Base-by-base conservation (phyloP, 176 grass and related monocot species). In the Elaeis guineensis region DNA sequence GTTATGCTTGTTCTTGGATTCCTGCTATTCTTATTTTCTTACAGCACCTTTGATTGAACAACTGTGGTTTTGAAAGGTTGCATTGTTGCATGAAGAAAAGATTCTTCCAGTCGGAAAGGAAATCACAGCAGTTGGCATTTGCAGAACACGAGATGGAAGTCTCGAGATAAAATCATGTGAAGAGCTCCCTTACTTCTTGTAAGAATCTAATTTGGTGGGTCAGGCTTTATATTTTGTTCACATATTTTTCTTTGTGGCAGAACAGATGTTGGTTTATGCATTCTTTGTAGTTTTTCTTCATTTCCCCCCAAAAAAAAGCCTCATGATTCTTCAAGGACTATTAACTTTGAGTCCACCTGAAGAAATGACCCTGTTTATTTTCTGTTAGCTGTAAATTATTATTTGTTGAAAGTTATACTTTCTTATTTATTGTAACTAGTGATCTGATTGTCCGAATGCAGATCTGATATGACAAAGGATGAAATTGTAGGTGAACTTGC, bases 41-140 rank as follows among this genome's bases (percentile, higher is more conserved):
- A 60, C 66, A 44, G 11, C 35, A 12, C 35, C 11, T 12, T 57
- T 74, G 1, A 63, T 65, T 62, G 16, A 22, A 49, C 21, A 35
- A 55, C 58, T 54, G 44, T 54, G 62, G 55, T 67, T 66, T 39
- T 55, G 1, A 44, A 73, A 98, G 87, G 83, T 92, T 69, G 93
- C 84, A 6, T 72, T 98, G 48, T 64, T 98, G 84, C 81, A 98
- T 61, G 93, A 98, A 77, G 93, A 98, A 79, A 98, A 92, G 77
- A 98, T 98, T 49, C 81, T 98, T 76, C 87, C 93, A 53, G 57
- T 98, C 21, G 93, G 87, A 73, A 92, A 89, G 70, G 76, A 92
- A 53, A 70, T 98, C 70, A 98, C 93, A 39, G 87, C 87, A 44
- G 75, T 98, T 73, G 93, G 93, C 53, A 77, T 86, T 26, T 86